phyloP scores from a whole-genome alignment of 352 stramenopile species.

The Phytophthora sp. region DNA sequence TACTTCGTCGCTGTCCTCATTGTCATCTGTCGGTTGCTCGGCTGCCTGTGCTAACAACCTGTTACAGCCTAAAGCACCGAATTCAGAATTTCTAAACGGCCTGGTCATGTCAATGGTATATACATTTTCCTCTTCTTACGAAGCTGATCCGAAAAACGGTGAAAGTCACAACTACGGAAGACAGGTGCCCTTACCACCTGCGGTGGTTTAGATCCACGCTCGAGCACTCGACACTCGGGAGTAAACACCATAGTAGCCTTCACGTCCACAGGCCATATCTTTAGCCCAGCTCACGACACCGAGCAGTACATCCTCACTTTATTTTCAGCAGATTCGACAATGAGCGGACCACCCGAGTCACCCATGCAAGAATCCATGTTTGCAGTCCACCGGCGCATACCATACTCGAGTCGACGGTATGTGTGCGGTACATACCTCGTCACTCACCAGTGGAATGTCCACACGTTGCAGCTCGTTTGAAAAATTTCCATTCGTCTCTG shows the following conservation, averaged over 20 bases:
- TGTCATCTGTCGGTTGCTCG: too few species aligned
- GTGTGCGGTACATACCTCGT: slow-evolving; percentile 37
- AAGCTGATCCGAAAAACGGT: too few species aligned
- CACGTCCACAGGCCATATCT: slow-evolving; percentile 42
- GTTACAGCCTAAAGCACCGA: too few species aligned
- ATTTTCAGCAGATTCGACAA: slow-evolving; percentile 15
- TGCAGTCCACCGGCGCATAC: slow-evolving; percentile 50
- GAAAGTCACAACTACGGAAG: slow-evolving; percentile 6
- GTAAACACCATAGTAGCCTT: slow-evolving; percentile 56
- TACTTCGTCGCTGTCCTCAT: too few species aligned
- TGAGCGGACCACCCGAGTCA: slow-evolving; percentile 61
- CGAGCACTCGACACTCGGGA: slow-evolving; percentile 50
- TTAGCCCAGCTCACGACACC: slow-evolving; percentile 60
- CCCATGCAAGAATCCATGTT: slow-evolving; percentile 49
- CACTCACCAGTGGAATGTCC: slow-evolving; percentile 39
- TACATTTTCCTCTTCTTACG: too few species aligned
- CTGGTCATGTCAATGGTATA: too few species aligned
- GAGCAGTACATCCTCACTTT: slow-evolving; percentile 35
- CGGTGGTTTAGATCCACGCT: slow-evolving; percentile 41
- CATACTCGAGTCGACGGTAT: slow-evolving; percentile 47
- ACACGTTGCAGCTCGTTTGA: slow-evolving; percentile 42
- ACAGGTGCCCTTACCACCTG: slow-evolving; percentile 15
- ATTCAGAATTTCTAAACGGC: too few species aligned
- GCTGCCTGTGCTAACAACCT: too few species aligned
- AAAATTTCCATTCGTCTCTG: slow-evolving; percentile 22